These are phyloP conservation scores for Cyberlindnera samutprakarnensis DNA, from an alignment of 805 yeast genomes.

Conservation along the genomic window DNA sequence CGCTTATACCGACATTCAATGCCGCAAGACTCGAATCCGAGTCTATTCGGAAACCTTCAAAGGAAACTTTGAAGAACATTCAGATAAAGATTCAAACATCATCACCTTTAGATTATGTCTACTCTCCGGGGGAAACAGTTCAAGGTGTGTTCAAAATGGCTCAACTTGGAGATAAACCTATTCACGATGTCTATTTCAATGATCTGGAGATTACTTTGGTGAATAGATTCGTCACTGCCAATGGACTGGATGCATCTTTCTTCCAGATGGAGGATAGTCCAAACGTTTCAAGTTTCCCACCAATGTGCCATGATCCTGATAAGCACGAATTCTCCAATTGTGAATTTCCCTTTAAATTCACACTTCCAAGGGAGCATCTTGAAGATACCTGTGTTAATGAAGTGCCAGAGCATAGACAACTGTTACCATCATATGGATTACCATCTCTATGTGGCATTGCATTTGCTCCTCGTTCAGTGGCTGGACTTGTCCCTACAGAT, in stretches of 20 bases:
- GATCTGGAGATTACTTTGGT: conserved; percentile 15
- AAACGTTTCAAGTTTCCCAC: conserved; percentile 1
- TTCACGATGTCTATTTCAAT: conserved; percentile 14
- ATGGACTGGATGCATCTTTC: conserved; percentile 5
- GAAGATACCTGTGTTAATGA: conserved; percentile 10
- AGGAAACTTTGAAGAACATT: conserved; percentile 10
- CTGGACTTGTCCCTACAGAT: conserved; percentile 10
- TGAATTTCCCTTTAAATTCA: conserved; percentile 14
- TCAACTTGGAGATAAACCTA: conserved; percentile 4
- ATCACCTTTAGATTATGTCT: conserved; percentile 2
- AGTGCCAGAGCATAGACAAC: conserved; percentile 4
- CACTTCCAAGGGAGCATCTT: conserved; percentile 10
- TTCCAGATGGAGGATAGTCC: conserved; percentile 17
- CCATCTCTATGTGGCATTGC: conserved; percentile 13
- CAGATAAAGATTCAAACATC: conserved; percentile 10
- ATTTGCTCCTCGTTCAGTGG: conserved; percentile 11
- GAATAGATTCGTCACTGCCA: conserved; percentile 8
- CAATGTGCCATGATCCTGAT: conserved; percentile 7
- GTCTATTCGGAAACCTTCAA: conserved; percentile 11
- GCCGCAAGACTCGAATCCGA: conserved; percentile 5
- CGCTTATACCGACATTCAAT: conserved; percentile 10
- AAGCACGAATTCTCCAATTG: conserved; percentile 6
- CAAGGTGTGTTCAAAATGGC: conserved; percentile 10
- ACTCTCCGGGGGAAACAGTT: conserved; percentile 14
- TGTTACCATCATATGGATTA: conserved; percentile 14